Conservation (phyloP, 305 asterid species). For the Fraxinus baroniana region DNA sequence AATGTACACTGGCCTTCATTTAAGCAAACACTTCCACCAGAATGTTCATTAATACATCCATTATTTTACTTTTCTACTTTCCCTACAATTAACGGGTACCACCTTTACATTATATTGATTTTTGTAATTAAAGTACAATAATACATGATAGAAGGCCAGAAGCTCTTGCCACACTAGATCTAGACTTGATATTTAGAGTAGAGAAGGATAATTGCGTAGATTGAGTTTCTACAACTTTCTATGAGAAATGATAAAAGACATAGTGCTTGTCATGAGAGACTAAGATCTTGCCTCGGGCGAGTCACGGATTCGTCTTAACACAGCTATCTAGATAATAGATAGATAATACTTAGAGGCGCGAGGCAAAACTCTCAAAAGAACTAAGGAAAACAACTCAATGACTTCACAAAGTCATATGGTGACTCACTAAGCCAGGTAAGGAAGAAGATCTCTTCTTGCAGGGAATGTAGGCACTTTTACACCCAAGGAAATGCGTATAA, state of each 20-base stretch:
- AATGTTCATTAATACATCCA: not conserved
- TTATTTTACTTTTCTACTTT: not conserved
- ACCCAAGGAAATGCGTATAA: not conserved
- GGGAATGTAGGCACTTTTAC: not conserved
- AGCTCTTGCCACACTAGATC: not conserved
- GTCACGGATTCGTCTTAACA: not conserved
- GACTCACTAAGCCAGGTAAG: not conserved
- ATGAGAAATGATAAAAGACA: not conserved
- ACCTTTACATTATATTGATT: not conserved
- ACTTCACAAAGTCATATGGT: not conserved
- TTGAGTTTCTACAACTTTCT: not conserved
- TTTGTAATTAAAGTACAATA: not conserved
- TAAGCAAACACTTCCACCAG: not conserved
- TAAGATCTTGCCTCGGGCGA: not conserved
- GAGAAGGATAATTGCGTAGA: not conserved
- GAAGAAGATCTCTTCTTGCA: not conserved
- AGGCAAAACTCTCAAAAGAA: not conserved
- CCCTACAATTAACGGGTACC: not conserved
- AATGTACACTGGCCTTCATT: not conserved
- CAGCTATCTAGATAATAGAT: not conserved
- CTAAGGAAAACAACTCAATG: not conserved
- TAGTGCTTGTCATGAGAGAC: not conserved
- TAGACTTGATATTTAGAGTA: not conserved
- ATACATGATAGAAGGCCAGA: not conserved
- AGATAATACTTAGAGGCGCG: not conserved